Base-by-base conservation (phyloP, 768 basidiomycete species). In the Mycena haematopus region DNA sequence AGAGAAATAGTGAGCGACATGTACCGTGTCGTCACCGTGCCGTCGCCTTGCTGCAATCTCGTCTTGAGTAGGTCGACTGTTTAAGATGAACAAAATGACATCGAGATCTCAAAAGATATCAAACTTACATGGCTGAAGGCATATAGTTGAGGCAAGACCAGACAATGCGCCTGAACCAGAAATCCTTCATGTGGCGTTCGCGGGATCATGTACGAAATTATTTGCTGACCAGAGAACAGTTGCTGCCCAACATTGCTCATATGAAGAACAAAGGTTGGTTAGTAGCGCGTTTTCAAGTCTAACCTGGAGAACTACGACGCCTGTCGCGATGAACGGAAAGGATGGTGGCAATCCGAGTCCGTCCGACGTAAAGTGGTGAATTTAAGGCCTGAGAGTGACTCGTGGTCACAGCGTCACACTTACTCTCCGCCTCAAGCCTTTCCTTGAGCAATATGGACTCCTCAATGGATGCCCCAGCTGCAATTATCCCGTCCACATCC, bases 1-100 rank as follows among this genome's bases (percentile, higher is more conserved):
- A 31, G 27, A 29, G 27, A 52, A 38, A 49, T 22, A n/a, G 56
- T 31, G 24, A 25, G 19, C n/a, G n/a, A 6, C n/a, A n/a, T 42
- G 6, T 68, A 82, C 84, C 76, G 72, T 69, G 74, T 70, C 38
- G 66, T 71, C 40, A 77, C 44, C 31, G 65, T 69, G 7, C 82
- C 82, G 74, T 91, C 89, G 56, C 87, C 86, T 75, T 95, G 93
- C 73, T 96, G 95, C 67, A 95, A 71, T 50, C 95, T 84, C n/a
- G 95, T 96, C 77, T 97, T 97, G 67, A 97, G 75, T 24, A 96
- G 79, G 77, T 97, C 95, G 66, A 96, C 92, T 93, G 46, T 19
- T 19, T n/a, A n/a, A n/a, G n/a, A 31, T 44, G 25, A 29, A 29
- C 46, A 15, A 52, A 31, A 29, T 22, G 42, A 33, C 50, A 24